Conservation (phyloP, 768 basidiomycete genomes). For the Lentinula detonsa region DNA sequence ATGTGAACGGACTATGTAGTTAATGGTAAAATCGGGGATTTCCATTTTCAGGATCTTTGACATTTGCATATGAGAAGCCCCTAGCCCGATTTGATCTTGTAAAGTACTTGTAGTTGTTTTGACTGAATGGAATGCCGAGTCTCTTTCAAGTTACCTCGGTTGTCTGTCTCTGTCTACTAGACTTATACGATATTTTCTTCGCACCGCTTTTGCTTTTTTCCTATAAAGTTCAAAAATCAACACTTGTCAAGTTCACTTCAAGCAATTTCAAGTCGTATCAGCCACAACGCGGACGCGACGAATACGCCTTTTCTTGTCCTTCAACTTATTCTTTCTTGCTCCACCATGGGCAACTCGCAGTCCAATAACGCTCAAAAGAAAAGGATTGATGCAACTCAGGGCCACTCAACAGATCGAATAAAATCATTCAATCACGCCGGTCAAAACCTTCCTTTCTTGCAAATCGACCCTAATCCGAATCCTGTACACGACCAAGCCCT, state of each 20-base stretch:
- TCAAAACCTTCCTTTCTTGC: background rate
- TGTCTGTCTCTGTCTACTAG: conserved; percentile 2
- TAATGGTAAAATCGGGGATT: background rate
- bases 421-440: background rate
- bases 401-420: background rate
- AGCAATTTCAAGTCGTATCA: background rate
- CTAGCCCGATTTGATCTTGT: background rate
- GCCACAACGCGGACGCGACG: background rate
- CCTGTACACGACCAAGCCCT: conserved; percentile 6
- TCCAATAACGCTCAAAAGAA: background rate
- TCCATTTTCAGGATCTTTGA: background rate
- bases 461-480: conserved; percentile 2
- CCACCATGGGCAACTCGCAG: conserved; percentile 8
- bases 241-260: conserved; percentile 1
- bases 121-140: background rate
- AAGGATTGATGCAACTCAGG: background rate
- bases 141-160: background rate
- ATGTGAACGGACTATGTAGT: background rate
- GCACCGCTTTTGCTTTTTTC: conserved; percentile 26
- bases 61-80: background rate
- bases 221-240: background rate
- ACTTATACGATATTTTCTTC: conserved; percentile 24
- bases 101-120: background rate
- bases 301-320: background rate
- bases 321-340: background rate